These are phyloP conservation scores for Verruconis gallopava DNA, from an alignment of 2,329 filamentous ascomycete species.

Conservation along the genomic window DNA sequence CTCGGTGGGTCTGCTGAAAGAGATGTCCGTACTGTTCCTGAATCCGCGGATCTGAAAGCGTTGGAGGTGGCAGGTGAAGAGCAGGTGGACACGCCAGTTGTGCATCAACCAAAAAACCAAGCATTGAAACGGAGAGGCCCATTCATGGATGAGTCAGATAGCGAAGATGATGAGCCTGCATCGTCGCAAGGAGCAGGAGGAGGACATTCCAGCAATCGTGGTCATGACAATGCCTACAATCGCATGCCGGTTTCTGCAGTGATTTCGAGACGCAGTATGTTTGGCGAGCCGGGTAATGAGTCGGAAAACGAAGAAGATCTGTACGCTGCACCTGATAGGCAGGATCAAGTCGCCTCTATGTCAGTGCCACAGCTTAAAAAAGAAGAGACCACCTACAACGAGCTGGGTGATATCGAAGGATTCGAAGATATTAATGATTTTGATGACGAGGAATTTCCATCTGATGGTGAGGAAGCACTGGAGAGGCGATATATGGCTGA, in stretches of 20 bases:
- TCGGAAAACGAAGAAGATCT: constrained; percentile 1
- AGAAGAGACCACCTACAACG: constrained; percentile 39
- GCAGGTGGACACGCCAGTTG: constrained; percentile 5
- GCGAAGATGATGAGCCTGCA: constrained; percentile 31
- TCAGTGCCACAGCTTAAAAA: constrained; percentile 23
- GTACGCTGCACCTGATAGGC: not conserved
- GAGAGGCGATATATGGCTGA: constrained; percentile 58
- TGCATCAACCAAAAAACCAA: constrained; percentile 12
- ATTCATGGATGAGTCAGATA: constrained; percentile 60
- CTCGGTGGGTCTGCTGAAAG: constrained; percentile 29
- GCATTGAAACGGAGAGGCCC: constrained; percentile 38
- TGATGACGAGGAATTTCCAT: constrained; percentile 47
- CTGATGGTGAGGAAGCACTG: constrained; percentile 37
- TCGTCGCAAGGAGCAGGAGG: not conserved
- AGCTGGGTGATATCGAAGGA: constrained; percentile 37
- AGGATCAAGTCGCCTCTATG: not conserved
- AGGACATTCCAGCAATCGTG: not conserved
- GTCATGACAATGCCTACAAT: not conserved
- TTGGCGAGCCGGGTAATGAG: not conserved
- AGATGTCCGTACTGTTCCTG: constrained; percentile 27
- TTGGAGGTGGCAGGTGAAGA: constrained; percentile 16
- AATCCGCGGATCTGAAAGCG: constrained; percentile 7
- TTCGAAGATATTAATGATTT: constrained; percentile 42
- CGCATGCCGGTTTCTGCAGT: not conserved
- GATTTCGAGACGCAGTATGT: not conserved